Evolutionary conservation across 1,139 yeast species (phyloP), one percentile per base, ranked within the genome.

Genomic region (Torulaspora globosa): DNA sequence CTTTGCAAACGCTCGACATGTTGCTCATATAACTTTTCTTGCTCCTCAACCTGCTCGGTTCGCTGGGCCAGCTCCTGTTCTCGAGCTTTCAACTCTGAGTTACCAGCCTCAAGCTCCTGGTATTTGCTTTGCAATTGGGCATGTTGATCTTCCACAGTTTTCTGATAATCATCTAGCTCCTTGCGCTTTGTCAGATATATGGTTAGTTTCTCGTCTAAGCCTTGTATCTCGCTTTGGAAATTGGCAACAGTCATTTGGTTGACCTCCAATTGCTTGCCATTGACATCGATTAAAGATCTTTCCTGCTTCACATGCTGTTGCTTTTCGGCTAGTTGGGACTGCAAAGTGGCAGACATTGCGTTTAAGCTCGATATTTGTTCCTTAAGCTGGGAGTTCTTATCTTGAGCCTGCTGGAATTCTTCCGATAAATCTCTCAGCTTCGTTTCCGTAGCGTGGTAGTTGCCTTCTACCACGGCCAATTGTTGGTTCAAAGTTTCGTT

Each of bases 391-490:
- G 78, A 71, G 55, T 84, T 87, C 55, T 79, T 79, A 56, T 80
- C 78, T 63, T 84, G 90, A 19, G 84, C 75, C 39, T 75, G 77
- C 46, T 82, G 86, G 50, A 82, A 71, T 18, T 76, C 75, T 7
- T 75, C 64, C 56, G 83, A 84, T 42, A 81, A 71, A 43, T 78
- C 79, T 53, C 80, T 80, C 54, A 84, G 74, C 55, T 86, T 82
- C 0, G 80, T 62, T 48, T 86, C 84, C 37, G 85, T 76, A 10
- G 88, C 82, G 60, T 85, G 84, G 55, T 79, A 77, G 53, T 81
- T 84, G 7, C 96, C 95, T 63, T 90, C 96, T 1, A 89, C 77
- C 40, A 87, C 75, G 1, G 89, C 79, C 2, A 87, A 74, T 57
- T 90, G 95, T 43, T 87, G 79, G 57, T 85, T 75, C 54, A 90